These are phyloP conservation scores for Penicillium fimorum DNA, from an alignment of 495 filamentous ascomycete genomes.

Conservation along the genomic window DNA sequence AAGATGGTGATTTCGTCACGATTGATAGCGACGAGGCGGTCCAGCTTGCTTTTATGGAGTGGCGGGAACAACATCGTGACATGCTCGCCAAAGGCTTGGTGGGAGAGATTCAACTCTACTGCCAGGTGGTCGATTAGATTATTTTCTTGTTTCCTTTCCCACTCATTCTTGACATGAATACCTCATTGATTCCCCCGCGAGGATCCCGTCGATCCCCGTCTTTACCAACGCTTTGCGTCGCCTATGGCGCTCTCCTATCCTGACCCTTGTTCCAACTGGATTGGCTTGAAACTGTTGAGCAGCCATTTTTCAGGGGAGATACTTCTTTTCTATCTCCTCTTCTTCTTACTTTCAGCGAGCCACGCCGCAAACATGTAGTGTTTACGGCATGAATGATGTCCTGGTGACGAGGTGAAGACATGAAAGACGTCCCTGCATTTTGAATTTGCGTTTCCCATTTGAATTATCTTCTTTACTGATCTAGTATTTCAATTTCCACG, in stretches of 20 bases:
- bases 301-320: constrained; percentile 22
- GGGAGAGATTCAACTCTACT: constrained; percentile 82
- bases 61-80: constrained; percentile 71
- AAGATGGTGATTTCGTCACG: constrained; percentile 87
- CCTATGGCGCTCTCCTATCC: constrained; percentile 16
- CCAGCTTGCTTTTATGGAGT: constrained; percentile 88
- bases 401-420: constrained; percentile 11
- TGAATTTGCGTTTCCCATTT: constrained; percentile 1
- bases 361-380: constrained; percentile 6
- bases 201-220: background rate
- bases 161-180: constrained; percentile 7
- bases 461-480: constrained; percentile 23
- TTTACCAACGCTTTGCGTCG: constrained; percentile 18
- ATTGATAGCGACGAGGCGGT: constrained; percentile 96
- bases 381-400: constrained; percentile 21
- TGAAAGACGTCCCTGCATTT: constrained; percentile 1
- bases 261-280: constrained; percentile 27
- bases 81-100: constrained; percentile 63
- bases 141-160: constrained; percentile 10
- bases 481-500: constrained; percentile 29
- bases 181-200: constrained; percentile 5
- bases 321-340: constrained; percentile 19
- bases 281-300: constrained; percentile 33
- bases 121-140: constrained; percentile 48
- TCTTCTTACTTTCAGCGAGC: constrained; percentile 13